These are phyloP conservation scores for Penicillium hesseltinei DNA, from an alignment of 2,329 filamentous ascomycete species.

Conservation along the genomic window DNA sequence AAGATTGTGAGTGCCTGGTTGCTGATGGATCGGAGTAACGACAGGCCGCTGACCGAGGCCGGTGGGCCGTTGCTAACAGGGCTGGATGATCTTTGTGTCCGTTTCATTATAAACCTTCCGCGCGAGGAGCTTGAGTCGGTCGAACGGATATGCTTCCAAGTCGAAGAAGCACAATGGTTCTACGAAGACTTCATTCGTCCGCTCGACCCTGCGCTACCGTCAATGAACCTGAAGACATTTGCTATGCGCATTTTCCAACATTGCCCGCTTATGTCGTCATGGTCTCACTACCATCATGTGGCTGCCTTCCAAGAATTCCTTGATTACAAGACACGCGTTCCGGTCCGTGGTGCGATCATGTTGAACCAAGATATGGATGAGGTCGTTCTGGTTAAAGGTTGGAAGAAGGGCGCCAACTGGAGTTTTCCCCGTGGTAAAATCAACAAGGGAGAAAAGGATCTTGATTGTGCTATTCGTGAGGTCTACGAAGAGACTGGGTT, in stretches of 20 bases:
- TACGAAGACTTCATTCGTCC: slow-evolving; percentile 99
- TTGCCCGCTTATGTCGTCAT: slow-evolving; percentile 81
- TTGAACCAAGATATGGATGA: slow-evolving; percentile 93
- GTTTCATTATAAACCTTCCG: slow-evolving; percentile 96
- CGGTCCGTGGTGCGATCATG: slow-evolving; percentile 90
- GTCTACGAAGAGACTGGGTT: slow-evolving; percentile 96
- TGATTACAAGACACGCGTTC: slow-evolving; percentile 89
- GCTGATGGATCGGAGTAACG: not conserved
- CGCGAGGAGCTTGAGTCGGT: slow-evolving; percentile 85
- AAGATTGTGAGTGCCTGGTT: slow-evolving; percentile 68
- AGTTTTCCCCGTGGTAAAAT: slow-evolving; percentile 97
- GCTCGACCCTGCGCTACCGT: slow-evolving; percentile 78
- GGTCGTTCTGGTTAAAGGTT: slow-evolving; percentile 89
- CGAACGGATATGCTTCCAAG: slow-evolving; percentile 94
- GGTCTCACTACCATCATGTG: slow-evolving; percentile 73
- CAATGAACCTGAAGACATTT: slow-evolving; percentile 80
- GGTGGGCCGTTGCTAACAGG: slow-evolving; percentile 50
- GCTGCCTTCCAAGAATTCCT: slow-evolving; percentile 89
- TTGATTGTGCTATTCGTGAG: slow-evolving; percentile 90
- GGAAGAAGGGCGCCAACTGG: slow-evolving; percentile 96
- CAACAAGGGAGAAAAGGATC: slow-evolving; percentile 91
- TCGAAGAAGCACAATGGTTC: slow-evolving; percentile 99
- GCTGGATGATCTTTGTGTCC: slow-evolving; percentile 96
- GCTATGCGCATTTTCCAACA: slow-evolving; percentile 90
- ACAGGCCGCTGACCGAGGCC: slow-evolving; percentile 23